These are phyloP conservation scores for Ceratobasidium sp. DNA, from an alignment of 1,284 basidiomycete species.

Conservation along the genomic window DNA sequence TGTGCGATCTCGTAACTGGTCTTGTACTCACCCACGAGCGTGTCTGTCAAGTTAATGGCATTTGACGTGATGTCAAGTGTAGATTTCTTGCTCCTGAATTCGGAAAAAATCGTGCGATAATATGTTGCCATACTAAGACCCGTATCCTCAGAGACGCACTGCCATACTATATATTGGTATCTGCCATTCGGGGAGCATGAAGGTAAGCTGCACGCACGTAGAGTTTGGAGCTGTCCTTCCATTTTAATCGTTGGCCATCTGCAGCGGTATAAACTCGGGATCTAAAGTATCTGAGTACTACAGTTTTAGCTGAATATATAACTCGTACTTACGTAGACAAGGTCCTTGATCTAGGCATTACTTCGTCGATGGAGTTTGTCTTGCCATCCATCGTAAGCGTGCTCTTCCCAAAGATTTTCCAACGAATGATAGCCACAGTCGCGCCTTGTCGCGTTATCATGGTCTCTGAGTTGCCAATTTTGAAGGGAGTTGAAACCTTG, in stretches of 20 bases:
- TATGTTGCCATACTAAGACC: slow-evolving; percentile 22
- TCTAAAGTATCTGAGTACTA: background rate
- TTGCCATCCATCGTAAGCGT: slow-evolving; percentile 20
- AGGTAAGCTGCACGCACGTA: slow-evolving; percentile 8
- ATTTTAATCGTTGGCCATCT: slow-evolving; percentile 7
- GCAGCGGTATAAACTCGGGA: slow-evolving; percentile 13
- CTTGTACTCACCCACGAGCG: slow-evolving; percentile 7
- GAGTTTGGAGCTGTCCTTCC: background rate
- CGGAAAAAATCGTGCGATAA: slow-evolving; percentile 3
- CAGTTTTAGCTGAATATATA: too few relatives aligned
- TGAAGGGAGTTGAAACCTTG: slow-evolving; percentile 10
- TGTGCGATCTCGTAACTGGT: too few relatives aligned
- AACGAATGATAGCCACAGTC: slow-evolving; percentile 4
- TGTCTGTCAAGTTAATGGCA: background rate
- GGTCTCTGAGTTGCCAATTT: background rate
- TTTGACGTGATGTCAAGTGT: slow-evolving; percentile 17
- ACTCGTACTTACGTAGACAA: slow-evolving; percentile 3
- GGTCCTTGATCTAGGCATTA: background rate
- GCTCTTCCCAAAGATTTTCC: slow-evolving; percentile 10
- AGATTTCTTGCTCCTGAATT: slow-evolving; percentile 1
- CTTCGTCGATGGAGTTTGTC: background rate
- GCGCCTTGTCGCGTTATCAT: slow-evolving; percentile 1
- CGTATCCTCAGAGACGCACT: slow-evolving; percentile 4
- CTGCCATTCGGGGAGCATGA: too few relatives aligned
- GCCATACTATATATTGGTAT: too few relatives aligned